phyloP scores from a whole-genome alignment of 192 early-diverging fungal species.

The Endogone sp. region DNA sequence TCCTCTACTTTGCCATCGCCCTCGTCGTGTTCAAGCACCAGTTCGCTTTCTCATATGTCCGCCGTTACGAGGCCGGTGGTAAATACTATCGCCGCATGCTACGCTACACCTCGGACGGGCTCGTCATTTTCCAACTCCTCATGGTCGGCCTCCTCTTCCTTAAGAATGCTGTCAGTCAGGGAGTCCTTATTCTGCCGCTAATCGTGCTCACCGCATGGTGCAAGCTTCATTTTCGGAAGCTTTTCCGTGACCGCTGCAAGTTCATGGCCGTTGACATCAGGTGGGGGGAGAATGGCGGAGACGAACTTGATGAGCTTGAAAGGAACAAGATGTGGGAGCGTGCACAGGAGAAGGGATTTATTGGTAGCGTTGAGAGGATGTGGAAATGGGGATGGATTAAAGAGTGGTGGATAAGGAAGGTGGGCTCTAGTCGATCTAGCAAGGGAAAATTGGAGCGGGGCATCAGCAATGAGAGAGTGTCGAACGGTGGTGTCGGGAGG shows the following conservation, averaged over 20 bases:
- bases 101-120: constrained; percentile 51
- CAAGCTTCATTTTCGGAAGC: constrained; percentile 37
- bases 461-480: not conserved
- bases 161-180: constrained; percentile 28
- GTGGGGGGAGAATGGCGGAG: not conserved
- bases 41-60: constrained; percentile 56
- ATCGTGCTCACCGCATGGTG: constrained; percentile 42
- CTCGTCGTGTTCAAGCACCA: constrained; percentile 58
- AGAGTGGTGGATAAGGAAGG: not conserved
- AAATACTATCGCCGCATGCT: constrained; percentile 48
- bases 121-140: constrained; percentile 53
- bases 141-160: constrained; percentile 53
- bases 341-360: not conserved
- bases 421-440: not conserved
- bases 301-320: not conserved
- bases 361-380: not conserved
- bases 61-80: constrained; percentile 55
- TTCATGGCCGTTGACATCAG: constrained; percentile 35
- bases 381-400: not conserved
- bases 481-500: not conserved
- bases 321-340: not conserved
- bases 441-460: not conserved
- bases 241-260: constrained; percentile 43
- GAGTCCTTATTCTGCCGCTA: constrained; percentile 37
- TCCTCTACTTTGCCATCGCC: constrained; percentile 49